These are phyloP conservation scores for Vitis riparia DNA, from an alignment of 164 flowering plant species.

Conservation along the genomic window DNA sequence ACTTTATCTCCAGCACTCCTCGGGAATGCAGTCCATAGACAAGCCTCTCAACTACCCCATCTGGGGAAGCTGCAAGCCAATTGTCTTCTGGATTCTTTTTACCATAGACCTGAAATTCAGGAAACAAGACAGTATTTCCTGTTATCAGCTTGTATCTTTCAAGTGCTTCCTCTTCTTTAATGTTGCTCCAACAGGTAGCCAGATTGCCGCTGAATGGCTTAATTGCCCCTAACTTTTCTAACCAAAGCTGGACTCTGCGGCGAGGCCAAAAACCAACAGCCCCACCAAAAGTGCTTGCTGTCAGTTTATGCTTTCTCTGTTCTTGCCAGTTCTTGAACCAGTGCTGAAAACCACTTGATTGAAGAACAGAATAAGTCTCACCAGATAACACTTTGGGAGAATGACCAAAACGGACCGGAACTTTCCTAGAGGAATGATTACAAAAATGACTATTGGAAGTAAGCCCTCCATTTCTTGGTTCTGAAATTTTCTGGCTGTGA, in stretches of 20 bases:
- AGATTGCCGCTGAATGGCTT: constrained; percentile 54
- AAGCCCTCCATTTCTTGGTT: neutral
- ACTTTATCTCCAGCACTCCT: constrained; percentile 2
- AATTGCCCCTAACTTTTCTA: constrained; percentile 59
- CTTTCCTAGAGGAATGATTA: constrained; percentile 11
- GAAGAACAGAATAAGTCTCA: constrained; percentile 27
- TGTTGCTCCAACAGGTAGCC: constrained; percentile 61
- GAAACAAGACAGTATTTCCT: constrained; percentile 39
- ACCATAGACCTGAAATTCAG: constrained; percentile 48
- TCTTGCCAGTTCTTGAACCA: constrained; percentile 77
- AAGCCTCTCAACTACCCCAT: constrained; percentile 34
- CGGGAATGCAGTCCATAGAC: too few relatives aligned
- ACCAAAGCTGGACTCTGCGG: constrained; percentile 64
- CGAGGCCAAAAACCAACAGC: constrained; percentile 67
- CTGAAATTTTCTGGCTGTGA: neutral
- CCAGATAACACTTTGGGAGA: constrained; percentile 10
- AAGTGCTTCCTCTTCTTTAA: constrained; percentile 63
- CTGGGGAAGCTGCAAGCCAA: constrained; percentile 79
- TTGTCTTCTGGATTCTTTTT: constrained; percentile 31
- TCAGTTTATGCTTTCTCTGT: constrained; percentile 49
- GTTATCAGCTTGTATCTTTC: constrained; percentile 60
- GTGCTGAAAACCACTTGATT: constrained; percentile 40
- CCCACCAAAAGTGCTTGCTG: constrained; percentile 65
- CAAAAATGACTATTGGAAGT: neutral
- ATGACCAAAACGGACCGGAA: neutral